Evolutionary conservation across 139 green algal species (phyloP).

Genomic region (Micromonas commoda): DNA sequence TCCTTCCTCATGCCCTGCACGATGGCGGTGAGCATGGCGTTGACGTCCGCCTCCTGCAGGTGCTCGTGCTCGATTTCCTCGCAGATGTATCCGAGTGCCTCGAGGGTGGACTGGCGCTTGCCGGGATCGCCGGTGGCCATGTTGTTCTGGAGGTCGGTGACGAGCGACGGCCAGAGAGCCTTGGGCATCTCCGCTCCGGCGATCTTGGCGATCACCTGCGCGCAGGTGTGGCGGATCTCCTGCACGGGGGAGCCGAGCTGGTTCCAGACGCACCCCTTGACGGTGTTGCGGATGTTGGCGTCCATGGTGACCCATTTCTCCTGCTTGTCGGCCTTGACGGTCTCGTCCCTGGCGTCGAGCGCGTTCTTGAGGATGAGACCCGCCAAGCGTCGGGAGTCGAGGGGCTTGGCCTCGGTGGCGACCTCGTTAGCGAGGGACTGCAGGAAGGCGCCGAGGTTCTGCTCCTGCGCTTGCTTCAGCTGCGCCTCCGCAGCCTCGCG

Average conservation of each 20-base stretch:
- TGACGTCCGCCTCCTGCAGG: conserved; percentile 78
- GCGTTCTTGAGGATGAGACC: conserved; percentile 94
- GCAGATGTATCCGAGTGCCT: conserved; percentile 89
- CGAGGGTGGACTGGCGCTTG: conserved; percentile 69
- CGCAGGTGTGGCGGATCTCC: conserved; percentile 28
- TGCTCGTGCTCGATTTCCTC: conserved; percentile 63
- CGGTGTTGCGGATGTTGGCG: conserved; percentile 53
- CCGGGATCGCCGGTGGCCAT: conserved; percentile 28
- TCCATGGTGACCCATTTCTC: conserved; percentile 65
- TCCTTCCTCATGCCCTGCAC: conserved; percentile 75
- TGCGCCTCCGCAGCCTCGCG: conserved; percentile 71
- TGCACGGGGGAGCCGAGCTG: conserved; percentile 59
- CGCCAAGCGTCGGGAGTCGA: conserved; percentile 67
- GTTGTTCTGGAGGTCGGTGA: conserved; percentile 60
- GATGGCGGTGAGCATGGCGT: conserved; percentile 90
- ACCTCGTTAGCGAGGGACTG: conserved; percentile 68
- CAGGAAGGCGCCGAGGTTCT: conserved; percentile 68
- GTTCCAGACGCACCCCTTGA: conserved; percentile 67
- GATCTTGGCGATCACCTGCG: conserved; percentile 87
- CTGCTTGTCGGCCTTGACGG: conserved; percentile 56
- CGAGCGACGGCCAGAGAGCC: conserved; percentile 76
- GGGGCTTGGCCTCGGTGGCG: conserved; percentile 58
- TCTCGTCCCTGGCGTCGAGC: conserved; percentile 76
- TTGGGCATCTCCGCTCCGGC: conserved; percentile 82
- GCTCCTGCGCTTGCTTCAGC: conserved; percentile 66